Evolutionary conservation across 768 basidiomycete genomes (phyloP).

Genomic region (Candolleomyces eurysporus): DNA sequence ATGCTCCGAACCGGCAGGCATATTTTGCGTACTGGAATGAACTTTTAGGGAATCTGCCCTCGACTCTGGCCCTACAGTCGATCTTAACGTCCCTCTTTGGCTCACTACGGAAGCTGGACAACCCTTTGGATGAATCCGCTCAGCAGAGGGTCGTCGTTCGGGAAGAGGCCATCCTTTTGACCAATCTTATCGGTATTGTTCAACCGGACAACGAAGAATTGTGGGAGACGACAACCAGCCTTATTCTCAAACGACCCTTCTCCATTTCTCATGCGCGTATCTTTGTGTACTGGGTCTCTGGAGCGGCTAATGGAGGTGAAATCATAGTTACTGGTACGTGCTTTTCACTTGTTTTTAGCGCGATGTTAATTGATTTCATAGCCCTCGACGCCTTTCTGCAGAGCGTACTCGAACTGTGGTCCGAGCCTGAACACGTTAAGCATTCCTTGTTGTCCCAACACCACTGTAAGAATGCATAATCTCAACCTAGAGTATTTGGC

Average conservation of each 20-base stretch:
- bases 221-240: slow-evolving; percentile 47
- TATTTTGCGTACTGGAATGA: slow-evolving; percentile 54
- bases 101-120: slow-evolving; percentile 36
- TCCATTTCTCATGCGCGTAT: slow-evolving; percentile 54
- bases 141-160: slow-evolving; percentile 43
- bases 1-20: slow-evolving; percentile 17
- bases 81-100: slow-evolving; percentile 60
- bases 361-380: slow-evolving; percentile 16
- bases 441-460: slow-evolving; percentile 76
- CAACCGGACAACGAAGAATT: slow-evolving; percentile 42
- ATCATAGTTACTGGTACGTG: slow-evolving; percentile 31
- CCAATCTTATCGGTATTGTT: slow-evolving; percentile 50
- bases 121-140: slow-evolving; percentile 25
- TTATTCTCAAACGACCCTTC: slow-evolving; percentile 61
- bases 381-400: slow-evolving; percentile 49
- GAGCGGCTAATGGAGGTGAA: slow-evolving; percentile 23
- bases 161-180: slow-evolving; percentile 54
- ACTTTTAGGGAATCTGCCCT: slow-evolving; percentile 46
- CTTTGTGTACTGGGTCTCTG: slow-evolving; percentile 70
- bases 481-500: not conserved
- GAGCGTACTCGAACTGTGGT: slow-evolving; percentile 64
- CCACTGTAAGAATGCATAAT: slow-evolving; percentile 55
- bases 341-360: not conserved
- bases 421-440: slow-evolving; percentile 72
- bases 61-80: slow-evolving; percentile 51